These are phyloP conservation scores for Umbelopsis ramanniana DNA, from an alignment of 192 early-diverging fungal genomes.

Conservation along the genomic window DNA sequence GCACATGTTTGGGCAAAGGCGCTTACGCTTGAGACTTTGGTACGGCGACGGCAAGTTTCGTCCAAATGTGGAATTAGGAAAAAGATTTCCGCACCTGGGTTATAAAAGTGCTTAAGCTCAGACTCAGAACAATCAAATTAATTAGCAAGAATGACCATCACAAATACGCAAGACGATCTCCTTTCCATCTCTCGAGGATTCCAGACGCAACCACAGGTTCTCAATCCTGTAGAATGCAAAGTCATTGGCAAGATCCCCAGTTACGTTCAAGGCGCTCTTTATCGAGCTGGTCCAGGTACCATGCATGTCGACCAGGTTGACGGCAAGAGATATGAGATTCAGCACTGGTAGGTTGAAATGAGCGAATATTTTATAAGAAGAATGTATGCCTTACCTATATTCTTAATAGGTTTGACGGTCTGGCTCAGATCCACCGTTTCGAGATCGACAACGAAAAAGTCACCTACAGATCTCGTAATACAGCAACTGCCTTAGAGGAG, in stretches of 20 bases:
- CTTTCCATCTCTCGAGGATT: neutral
- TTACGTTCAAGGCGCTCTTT: neutral
- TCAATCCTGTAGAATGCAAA: slow-evolving; percentile 6
- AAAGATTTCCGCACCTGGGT: neutral
- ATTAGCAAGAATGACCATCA: neutral
- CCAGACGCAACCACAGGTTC: slow-evolving; percentile 1
- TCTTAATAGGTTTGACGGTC: slow-evolving; percentile 12
- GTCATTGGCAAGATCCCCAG: neutral
- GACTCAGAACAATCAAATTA: neutral
- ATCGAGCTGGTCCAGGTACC: slow-evolving; percentile 11
- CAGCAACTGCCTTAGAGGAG: neutral
- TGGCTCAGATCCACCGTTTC: slow-evolving; percentile 16
- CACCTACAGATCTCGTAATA: slow-evolving; percentile 7
- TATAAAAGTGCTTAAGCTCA: neutral
- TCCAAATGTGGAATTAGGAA: neutral
- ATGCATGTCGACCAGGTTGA: neutral
- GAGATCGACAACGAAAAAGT: slow-evolving; percentile 6
- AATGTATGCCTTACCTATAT: neutral
- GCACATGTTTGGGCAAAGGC: neutral
- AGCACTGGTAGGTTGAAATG: slow-evolving; percentile 4
- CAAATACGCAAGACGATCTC: neutral
- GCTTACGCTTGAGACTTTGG: neutral
- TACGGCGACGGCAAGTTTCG: neutral
- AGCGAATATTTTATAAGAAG: neutral
- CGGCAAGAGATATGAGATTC: neutral